A percentile compares a stretch with the other conserved stretches of the same genome.
These are phyloP conservation scores for Gynochthodes officinalis DNA, from an alignment of 257 asterid species.

Conservation along the genomic window DNA sequence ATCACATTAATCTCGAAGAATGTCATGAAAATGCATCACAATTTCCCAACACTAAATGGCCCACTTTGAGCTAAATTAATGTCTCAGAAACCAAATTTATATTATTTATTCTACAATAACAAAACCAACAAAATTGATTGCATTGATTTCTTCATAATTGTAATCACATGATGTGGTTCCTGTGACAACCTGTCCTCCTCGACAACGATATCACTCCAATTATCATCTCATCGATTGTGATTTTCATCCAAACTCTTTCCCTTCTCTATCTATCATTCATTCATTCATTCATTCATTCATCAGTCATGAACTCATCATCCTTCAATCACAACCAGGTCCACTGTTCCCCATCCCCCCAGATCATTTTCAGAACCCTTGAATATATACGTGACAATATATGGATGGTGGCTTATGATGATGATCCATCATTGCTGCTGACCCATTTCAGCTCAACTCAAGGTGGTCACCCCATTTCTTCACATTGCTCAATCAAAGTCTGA, in stretches of 20 bases:
- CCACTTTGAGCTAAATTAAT: constrained; percentile 3
- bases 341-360: neutral
- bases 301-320: constrained; percentile 17
- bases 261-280: too few relatives aligned
- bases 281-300: too few relatives aligned
- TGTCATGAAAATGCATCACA: neutral
- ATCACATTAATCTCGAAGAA: neutral
- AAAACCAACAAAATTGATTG: constrained; percentile 6
- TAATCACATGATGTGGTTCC: constrained; percentile 35
- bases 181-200: constrained; percentile 12
- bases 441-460: neutral
- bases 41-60: neutral
- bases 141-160: constrained; percentile 42
- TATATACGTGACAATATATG: neutral
- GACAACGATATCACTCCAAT: constrained; percentile 34
- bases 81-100: neutral
- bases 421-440: constrained; percentile 2
- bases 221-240: too few relatives aligned
- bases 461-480: too few relatives aligned
- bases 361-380: constrained; percentile 20
- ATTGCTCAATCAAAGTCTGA: too few relatives aligned
- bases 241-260: too few relatives aligned
- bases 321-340: constrained; percentile 1
- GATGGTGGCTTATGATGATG: constrained; percentile 3
- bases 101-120: neutral